phyloP scores from a whole-genome alignment of 495 filamentous ascomycete genomes.

The Cercophora newfieldiana region DNA sequence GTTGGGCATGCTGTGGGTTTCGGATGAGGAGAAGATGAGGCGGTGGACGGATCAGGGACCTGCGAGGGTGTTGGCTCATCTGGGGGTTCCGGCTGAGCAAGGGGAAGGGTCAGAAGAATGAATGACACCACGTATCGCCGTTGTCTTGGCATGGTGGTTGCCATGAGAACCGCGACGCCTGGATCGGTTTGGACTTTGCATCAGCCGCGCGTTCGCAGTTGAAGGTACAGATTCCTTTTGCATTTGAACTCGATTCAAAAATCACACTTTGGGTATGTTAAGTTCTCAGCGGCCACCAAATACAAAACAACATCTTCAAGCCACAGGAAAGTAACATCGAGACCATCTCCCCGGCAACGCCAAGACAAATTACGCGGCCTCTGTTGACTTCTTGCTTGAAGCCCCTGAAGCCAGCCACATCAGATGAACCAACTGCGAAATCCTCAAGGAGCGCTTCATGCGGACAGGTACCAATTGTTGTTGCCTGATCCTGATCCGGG shows the following conservation, averaged over 20 bases:
- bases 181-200: too few species aligned
- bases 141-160: too few species aligned
- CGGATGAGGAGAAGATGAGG: constrained; percentile 32
- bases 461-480: too few species aligned
- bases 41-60: constrained; percentile 30
- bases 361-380: not conserved
- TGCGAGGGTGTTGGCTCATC: constrained; percentile 9
- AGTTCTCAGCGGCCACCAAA: too few species aligned
- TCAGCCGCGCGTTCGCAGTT: too few species aligned
- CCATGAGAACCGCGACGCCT: too few species aligned
- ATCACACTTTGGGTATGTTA: too few species aligned
- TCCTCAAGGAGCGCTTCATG: not conserved
- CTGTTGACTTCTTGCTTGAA: not conserved
- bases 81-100: constrained; percentile 15
- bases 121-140: not conserved
- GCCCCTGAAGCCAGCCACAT: not conserved
- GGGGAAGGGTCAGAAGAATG: not conserved
- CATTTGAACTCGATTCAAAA: too few species aligned
- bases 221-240: too few species aligned
- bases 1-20: constrained; percentile 42
- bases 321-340: not conserved
- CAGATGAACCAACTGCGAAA: not conserved
- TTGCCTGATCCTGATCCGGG: too few species aligned
- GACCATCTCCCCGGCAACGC: not conserved
- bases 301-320: not conserved